Conservation (phyloP, 164 flowering plant species). For the Vitis rupestris region DNA sequence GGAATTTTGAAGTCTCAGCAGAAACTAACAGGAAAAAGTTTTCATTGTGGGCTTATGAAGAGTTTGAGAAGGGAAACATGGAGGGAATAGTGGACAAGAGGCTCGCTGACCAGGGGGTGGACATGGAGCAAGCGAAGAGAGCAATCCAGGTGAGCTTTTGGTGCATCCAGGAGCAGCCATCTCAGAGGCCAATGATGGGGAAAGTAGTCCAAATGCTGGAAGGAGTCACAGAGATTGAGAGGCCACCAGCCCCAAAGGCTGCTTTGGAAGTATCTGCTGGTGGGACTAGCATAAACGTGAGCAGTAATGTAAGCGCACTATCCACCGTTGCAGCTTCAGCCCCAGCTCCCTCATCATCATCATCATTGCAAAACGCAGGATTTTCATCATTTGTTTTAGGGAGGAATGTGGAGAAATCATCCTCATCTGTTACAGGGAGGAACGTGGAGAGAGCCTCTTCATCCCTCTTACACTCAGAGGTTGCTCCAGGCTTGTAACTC, state of each 20-base stretch:
- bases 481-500: background rate
- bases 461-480: slow-evolving; percentile 12
- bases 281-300: slow-evolving; percentile 29
- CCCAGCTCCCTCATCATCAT: slow-evolving; percentile 34
- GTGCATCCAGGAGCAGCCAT: slow-evolving; percentile 81
- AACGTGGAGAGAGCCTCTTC: slow-evolving; percentile 23
- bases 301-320: slow-evolving; percentile 29
- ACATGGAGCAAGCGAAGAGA: slow-evolving; percentile 58
- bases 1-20: slow-evolving; percentile 72
- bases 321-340: slow-evolving; percentile 38
- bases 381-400: slow-evolving; percentile 22
- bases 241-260: slow-evolving; percentile 56
- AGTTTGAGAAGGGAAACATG: slow-evolving; percentile 65
- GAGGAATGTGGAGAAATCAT: slow-evolving; percentile 11
- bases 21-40: slow-evolving; percentile 59
- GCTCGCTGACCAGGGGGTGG: slow-evolving; percentile 29
- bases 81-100: slow-evolving; percentile 45
- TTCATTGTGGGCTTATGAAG: slow-evolving; percentile 78
- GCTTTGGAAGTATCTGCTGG: slow-evolving; percentile 32
- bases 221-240: slow-evolving; percentile 51
- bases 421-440: slow-evolving; percentile 22
- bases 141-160: slow-evolving; percentile 66
- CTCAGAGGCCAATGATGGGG: slow-evolving; percentile 73
- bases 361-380: slow-evolving; percentile 29
- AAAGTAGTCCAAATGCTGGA: slow-evolving; percentile 79